Evolutionary conservation across 169 alveolate genomes (phyloP).

Genomic region (Cryptosporidium tyzzeri): DNA sequence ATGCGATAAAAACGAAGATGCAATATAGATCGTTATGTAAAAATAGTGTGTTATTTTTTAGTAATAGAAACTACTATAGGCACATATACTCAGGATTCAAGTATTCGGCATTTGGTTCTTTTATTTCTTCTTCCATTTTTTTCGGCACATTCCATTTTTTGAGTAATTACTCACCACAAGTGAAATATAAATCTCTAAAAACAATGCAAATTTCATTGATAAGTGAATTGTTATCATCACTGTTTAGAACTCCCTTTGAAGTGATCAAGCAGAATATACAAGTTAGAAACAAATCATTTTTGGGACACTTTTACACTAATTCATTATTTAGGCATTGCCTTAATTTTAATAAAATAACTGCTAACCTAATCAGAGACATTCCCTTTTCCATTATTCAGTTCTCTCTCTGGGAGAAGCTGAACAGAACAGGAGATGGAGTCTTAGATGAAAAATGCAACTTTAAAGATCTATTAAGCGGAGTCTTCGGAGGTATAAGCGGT

Average conservation of each 20-base stretch:
- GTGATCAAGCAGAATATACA: not conserved
- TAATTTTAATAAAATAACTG: not conserved
- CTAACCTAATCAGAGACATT: not conserved
- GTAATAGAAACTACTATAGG: not conserved
- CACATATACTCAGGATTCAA: not conserved
- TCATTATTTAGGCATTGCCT: not conserved
- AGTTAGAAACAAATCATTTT: not conserved
- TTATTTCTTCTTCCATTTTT: not conserved
- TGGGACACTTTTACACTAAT: not conserved
- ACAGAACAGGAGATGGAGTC: not conserved
- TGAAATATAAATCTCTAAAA: not conserved
- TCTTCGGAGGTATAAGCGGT: not conserved
- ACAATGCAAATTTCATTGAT: not conserved
- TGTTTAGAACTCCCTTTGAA: not conserved
- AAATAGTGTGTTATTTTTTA: too few relatives aligned
- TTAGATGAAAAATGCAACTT: not conserved
- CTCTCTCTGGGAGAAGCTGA: not conserved
- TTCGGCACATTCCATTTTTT: not conserved
- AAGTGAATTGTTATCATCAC: not conserved
- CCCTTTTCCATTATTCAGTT: not conserved
- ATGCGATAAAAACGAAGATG: constrained; percentile 82
- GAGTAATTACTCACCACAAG: not conserved
- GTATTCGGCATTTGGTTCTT: not conserved
- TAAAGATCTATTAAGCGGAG: not conserved
- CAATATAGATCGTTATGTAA: constrained; percentile 44